Conservation (phyloP, 805 yeast species). For the Saturnispora mendoncae region DNA sequence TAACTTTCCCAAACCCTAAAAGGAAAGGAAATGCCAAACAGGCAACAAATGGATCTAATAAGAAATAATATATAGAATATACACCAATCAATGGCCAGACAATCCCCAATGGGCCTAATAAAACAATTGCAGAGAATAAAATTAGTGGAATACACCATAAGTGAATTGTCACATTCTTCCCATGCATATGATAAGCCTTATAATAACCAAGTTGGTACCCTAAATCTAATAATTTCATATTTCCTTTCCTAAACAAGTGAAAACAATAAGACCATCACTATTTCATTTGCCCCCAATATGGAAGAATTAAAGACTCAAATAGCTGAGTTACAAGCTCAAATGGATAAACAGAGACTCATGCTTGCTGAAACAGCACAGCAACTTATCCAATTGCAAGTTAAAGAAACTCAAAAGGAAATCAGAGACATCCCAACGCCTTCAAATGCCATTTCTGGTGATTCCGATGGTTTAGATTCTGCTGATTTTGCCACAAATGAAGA, state of each 20-base stretch:
- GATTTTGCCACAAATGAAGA: slow-evolving; percentile 78
- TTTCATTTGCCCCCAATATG: too few species aligned
- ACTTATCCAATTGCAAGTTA: slow-evolving; percentile 59
- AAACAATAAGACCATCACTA: too few species aligned
- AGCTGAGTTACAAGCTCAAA: slow-evolving; percentile 34
- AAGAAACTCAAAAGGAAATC: slow-evolving; percentile 32
- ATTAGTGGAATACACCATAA: slow-evolving; percentile 74
- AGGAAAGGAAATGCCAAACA: slow-evolving; percentile 34
- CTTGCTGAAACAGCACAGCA: slow-evolving; percentile 76
- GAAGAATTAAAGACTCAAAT: slow-evolving; percentile 34
- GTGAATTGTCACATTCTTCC: slow-evolving; percentile 66
- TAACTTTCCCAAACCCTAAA: slow-evolving; percentile 16
- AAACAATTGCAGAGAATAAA: slow-evolving; percentile 42
- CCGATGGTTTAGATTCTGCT: slow-evolving; percentile 30
- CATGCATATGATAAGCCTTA: slow-evolving; percentile 30
- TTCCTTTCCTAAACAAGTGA: too few species aligned
- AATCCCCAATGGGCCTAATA: slow-evolving; percentile 17
- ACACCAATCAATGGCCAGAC: slow-evolving; percentile 36
- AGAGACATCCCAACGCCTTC: slow-evolving; percentile 20
- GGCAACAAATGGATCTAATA: slow-evolving; percentile 47
- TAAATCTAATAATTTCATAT: slow-evolving; percentile 28
- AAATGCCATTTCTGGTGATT: not conserved
- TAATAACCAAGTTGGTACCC: slow-evolving; percentile 54
- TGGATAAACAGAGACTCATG: slow-evolving; percentile 50
- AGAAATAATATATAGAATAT: slow-evolving; percentile 51